Evolutionary conservation across 208 protist species (phyloP), one percentile per base, ranked within the genome.

Genomic region (Acanthamoeba lenticulata): DNA sequence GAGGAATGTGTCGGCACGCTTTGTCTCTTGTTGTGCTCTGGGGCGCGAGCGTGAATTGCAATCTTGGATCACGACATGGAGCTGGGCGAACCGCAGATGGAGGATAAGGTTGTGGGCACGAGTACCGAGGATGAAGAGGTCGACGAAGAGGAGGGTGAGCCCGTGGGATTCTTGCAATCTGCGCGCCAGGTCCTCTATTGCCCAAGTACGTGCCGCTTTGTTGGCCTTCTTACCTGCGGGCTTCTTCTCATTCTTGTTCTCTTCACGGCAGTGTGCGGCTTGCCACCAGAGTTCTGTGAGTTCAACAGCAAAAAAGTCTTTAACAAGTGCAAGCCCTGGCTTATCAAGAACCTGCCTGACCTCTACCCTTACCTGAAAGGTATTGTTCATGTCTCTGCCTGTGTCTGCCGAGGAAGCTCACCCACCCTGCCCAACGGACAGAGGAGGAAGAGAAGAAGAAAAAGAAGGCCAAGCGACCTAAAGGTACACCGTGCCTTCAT

Each of bases 241-340:
- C 15, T 5, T 15, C 9, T 74, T 7, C 29, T 83, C 13, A 52
- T 19, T 24, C 13, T 42, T 38, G 1, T 86, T 42, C 0, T 2
- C n/a, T 67, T 3, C 15, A 4, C 4, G 9, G 24, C 38, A 90
- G 85, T 90, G 85, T 90, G 85, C n/a, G 85, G 85, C n/a, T 19
- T 90, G 34, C 85, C 85, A 24, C 85, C 85, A 17, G 85, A 90
- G 55, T 90, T 44, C 38, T 90, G 85, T 42, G 85, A 90, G 57
- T 90, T 72, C 85, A 90, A 90, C 85, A 62, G n/a, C 55, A 90
- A 90, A 52, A 90, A 69, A 32, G 85, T 90, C 9, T 90, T 90
- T 34, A 90, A 90, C 57, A 62, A 69, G 85, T 90, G 85, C 85
- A 90, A 90, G 38, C 85, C 85, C 2, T 90, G 85, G 85, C 85